Evolutionary conservation across 1,284 basidiomycete genomes (phyloP).

Genomic region (Hypsizygus ulmarius): DNA sequence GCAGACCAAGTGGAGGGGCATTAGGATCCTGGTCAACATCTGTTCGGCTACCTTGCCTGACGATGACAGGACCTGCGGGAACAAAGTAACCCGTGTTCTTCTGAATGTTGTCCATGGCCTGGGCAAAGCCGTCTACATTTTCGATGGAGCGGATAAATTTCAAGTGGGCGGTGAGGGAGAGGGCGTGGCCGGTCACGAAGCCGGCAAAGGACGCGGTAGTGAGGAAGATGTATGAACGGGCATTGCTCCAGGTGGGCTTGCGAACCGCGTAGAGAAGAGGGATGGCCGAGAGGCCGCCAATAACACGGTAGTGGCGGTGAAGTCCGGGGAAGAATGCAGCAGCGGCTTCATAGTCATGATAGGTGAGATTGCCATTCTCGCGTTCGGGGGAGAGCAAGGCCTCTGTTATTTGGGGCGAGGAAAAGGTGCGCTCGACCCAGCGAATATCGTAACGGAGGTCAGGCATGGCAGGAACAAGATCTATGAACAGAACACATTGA

Average conservation of each 20-base stretch:
- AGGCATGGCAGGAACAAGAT: conserved; percentile 9
- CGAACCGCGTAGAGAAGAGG: conserved; percentile 23
- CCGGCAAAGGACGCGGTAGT: conserved; percentile 19
- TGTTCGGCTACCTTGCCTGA: conserved; percentile 18
- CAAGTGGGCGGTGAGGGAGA: conserved; percentile 31
- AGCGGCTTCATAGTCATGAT: conserved; percentile 54
- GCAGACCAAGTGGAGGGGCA: conserved; percentile 7
- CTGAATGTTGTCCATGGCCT: conserved; percentile 46
- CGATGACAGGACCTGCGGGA: conserved; percentile 25
- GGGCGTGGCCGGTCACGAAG: conserved; percentile 25
- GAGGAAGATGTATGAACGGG: conserved; percentile 17
- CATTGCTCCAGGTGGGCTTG: conserved; percentile 24
- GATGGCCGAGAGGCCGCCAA: conserved; percentile 21
- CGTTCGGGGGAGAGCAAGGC: conserved; percentile 56
- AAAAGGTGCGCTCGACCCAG: conserved; percentile 36
- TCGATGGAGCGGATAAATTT: conserved; percentile 41
- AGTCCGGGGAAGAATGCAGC: conserved; percentile 47
- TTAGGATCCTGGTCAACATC: conserved; percentile 11
- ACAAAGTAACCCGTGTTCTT: conserved; percentile 25
- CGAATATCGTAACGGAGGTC: conserved; percentile 24
- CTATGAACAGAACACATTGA: background rate
- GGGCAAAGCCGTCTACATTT: conserved; percentile 44
- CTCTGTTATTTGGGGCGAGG: conserved; percentile 28
- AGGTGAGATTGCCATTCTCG: conserved; percentile 51
- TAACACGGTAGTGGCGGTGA: conserved; percentile 39